These are phyloP conservation scores for Dothiorella sarmentorum DNA, from an alignment of 2,329 filamentous ascomycete genomes.

Conservation along the genomic window DNA sequence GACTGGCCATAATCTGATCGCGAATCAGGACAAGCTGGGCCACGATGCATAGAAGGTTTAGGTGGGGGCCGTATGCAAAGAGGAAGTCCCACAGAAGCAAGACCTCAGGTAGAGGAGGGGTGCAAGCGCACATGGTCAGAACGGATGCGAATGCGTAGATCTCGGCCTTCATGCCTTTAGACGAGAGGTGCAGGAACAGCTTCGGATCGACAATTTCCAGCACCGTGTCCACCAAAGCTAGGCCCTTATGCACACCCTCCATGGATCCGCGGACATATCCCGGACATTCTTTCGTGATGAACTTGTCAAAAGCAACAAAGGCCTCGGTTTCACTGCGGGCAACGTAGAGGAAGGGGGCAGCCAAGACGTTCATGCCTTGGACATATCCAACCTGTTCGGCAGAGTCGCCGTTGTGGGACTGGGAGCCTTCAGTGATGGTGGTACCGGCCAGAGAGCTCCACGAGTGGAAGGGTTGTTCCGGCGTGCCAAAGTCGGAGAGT, in stretches of 20 bases:
- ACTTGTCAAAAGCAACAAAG: constrained; percentile 83
- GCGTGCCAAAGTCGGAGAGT: constrained; percentile 47
- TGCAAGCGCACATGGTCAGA: constrained; percentile 90
- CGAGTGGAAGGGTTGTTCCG: constrained; percentile 37
- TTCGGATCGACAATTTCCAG: constrained; percentile 88
- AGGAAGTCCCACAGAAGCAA: constrained; percentile 94
- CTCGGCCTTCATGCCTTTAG: constrained; percentile 84
- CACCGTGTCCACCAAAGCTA: constrained; percentile 88
- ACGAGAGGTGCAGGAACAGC: constrained; percentile 76
- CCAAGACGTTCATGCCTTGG: constrained; percentile 98
- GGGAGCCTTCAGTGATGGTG: constrained; percentile 16
- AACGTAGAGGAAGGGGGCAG: constrained; percentile 91
- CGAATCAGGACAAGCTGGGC: constrained; percentile 88
- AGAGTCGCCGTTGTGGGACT: constrained; percentile 19
- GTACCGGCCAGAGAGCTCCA: constrained; percentile 22
- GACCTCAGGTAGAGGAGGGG: constrained; percentile 89
- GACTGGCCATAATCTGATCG: constrained; percentile 75
- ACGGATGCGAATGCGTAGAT: constrained; percentile 97
- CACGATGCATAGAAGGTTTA: constrained; percentile 95
- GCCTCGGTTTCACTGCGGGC: constrained; percentile 93
- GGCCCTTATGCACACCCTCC: constrained; percentile 92
- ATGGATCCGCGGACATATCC: constrained; percentile 94
- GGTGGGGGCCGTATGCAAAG: constrained; percentile 89
- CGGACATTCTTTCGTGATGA: constrained; percentile 83
- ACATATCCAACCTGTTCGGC: constrained; percentile 80